phyloP scores from a whole-genome alignment of 1,284 basidiomycete genomes.

The Sporisorium iseilematis-ciliati region DNA sequence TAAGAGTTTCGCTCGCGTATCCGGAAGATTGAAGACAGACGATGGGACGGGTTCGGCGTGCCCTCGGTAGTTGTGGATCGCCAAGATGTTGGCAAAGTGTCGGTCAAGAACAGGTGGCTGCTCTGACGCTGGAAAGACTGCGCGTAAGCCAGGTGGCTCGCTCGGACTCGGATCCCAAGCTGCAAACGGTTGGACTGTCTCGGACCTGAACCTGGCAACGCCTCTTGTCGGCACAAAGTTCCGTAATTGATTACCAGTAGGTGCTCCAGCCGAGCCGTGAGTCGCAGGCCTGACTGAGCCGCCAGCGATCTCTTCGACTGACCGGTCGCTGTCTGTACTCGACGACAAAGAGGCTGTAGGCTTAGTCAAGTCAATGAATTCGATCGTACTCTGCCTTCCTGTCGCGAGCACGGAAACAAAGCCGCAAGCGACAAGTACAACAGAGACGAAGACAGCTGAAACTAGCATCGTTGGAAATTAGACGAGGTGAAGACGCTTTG shows the following conservation, averaged over 20 bases:
- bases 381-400: neutral
- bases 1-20: neutral
- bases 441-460: neutral
- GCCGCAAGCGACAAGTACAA: neutral
- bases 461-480: too few species aligned
- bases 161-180: neutral
- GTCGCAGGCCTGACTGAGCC: too few species aligned
- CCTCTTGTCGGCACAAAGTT: too few species aligned
- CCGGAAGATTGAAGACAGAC: neutral
- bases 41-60: neutral
- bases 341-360: neutral
- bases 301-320: too few species aligned
- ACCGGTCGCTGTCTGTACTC: too few species aligned
- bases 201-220: neutral
- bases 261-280: too few species aligned
- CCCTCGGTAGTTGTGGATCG: neutral
- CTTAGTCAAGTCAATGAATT: neutral
- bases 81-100: conserved; percentile 3
- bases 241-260: too few species aligned
- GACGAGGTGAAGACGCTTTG: neutral
- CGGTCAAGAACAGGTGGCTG: conserved; percentile 4
- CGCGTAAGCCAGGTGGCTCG: neutral
- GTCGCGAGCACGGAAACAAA: neutral
- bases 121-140: neutral
- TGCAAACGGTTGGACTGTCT: too few species aligned